Percentiles rank a stretch among this genome's conserved stretches.
phyloP scores from a whole-genome alignment of 1,284 basidiomycete genomes.

The Apiotrichum domesticum region DNA sequence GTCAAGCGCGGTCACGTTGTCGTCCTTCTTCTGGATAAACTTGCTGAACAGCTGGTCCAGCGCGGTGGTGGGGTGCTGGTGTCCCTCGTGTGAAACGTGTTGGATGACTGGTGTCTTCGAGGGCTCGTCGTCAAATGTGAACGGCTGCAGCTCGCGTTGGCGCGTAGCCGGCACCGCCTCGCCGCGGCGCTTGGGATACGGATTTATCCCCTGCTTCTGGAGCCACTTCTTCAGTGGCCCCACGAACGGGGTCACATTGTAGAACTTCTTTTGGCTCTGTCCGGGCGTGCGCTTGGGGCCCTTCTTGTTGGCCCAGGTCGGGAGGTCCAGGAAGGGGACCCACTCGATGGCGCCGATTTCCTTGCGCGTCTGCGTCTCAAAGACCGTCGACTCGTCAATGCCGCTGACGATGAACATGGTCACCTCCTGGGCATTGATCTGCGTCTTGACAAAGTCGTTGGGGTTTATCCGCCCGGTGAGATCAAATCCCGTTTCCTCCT shows the following conservation, averaged over 20 bases:
- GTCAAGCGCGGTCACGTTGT: conserved; percentile 13
- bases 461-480: conserved; percentile 63
- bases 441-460: conserved; percentile 72
- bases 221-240: conserved; percentile 50
- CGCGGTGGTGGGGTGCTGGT: conserved; percentile 15
- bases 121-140: conserved; percentile 25
- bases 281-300: conserved; percentile 47
- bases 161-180: neutral
- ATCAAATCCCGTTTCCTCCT: conserved; percentile 92
- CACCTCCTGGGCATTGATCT: conserved; percentile 81
- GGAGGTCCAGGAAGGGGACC: conserved; percentile 85
- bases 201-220: conserved; percentile 26
- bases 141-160: conserved; percentile 33
- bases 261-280: conserved; percentile 66
- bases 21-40: conserved; percentile 34
- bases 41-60: conserved; percentile 37
- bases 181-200: conserved; percentile 12
- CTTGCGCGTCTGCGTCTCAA: conserved; percentile 91
- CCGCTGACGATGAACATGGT: conserved; percentile 87
- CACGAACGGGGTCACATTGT: conserved; percentile 93
- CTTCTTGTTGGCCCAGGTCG: conserved; percentile 82
- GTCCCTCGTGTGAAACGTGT: neutral
- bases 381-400: conserved; percentile 81
- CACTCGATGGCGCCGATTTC: conserved; percentile 99
- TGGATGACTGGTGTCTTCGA: neutral